Base-by-base conservation (phyloP, 148 eudicot species). In the Rhododendron molle region DNA sequence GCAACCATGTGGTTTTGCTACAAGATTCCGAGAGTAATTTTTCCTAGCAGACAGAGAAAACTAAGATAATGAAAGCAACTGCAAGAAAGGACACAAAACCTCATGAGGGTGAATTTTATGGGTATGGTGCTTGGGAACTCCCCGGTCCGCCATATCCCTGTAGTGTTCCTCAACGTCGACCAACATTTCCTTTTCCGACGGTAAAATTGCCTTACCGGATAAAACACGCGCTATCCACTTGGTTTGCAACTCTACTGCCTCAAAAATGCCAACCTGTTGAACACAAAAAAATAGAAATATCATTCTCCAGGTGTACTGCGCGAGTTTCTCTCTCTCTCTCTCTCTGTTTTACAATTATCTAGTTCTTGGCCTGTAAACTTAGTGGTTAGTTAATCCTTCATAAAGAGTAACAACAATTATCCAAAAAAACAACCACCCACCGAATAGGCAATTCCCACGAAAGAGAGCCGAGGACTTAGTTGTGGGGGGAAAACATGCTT, bases 401-500 rank as follows among this genome's bases (percentile, higher is more conserved):
- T 52, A 52, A 52, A 2, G 56, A 52, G 16, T 3, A 52, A 3
- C 32, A 67, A n/a, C 30, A 65, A n/a, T 5, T 4, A 30, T 5
- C 0, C 0, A 71, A 1, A 71, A 71, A 30, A 14, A 32, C 21
- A 23, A 79, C 58, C 73, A 54, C 21, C 74, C 0, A 91, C 95
- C 90, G 74, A 54, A 36, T 86, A 58, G 11, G 91, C 87, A 69
- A 94, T 73, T 80, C 93, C 93, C 16, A 93, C 83, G 62, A 93
- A 93, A 23, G 95, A 91, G 85, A 94, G 94, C 16, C 84, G 43
- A 32, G 97, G 95, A 85, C 88, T 93, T 67, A 93, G 90, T 83
- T 84, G 21, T 18, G 95, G 94, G 38, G 95, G 90, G 78, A 92
- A 94, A 3, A 92, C 91, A 85, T 92, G 93, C 78, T 92, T 87